Conservation (phyloP, 768 basidiomycete genomes). For the Tricholoma sp. region DNA sequence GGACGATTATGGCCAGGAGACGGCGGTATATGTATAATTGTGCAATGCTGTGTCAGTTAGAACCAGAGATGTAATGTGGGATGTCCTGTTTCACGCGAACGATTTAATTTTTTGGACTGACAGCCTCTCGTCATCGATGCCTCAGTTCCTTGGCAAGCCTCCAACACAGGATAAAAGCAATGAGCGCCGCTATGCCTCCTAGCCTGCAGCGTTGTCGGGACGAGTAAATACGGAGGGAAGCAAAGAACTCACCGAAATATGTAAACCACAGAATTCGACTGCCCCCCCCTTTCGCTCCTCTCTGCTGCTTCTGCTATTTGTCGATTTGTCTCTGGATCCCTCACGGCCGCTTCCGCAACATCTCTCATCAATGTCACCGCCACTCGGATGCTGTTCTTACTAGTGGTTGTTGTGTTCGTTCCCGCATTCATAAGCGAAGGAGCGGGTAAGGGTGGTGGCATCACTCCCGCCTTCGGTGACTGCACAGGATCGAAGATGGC, state of each 20-base stretch:
- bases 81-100: not conserved
- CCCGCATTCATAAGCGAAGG: not conserved
- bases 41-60: too few relatives aligned
- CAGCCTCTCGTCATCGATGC: constrained; percentile 26
- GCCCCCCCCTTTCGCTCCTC: constrained; percentile 21
- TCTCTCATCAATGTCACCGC: not conserved
- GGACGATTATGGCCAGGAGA: too few relatives aligned
- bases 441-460: constrained; percentile 3
- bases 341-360: constrained; percentile 6
- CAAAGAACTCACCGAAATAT: constrained; percentile 63
- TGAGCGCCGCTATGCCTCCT: constrained; percentile 48
- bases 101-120: not conserved
- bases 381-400: not conserved
- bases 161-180: constrained; percentile 52
- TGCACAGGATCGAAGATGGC: constrained; percentile 72
- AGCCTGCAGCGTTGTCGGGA: constrained; percentile 31
- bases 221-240: not conserved
- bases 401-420: not conserved
- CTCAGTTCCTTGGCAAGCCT: constrained; percentile 49
- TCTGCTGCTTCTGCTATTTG: constrained; percentile 14
- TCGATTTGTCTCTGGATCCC: constrained; percentile 10
- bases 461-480: constrained; percentile 13
- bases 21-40: too few relatives aligned
- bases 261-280: constrained; percentile 70
- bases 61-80: too few relatives aligned